Evolutionary conservation across 2,329 filamentous ascomycete species (phyloP).

Genomic region (Botryosphaeria dothidea): DNA sequence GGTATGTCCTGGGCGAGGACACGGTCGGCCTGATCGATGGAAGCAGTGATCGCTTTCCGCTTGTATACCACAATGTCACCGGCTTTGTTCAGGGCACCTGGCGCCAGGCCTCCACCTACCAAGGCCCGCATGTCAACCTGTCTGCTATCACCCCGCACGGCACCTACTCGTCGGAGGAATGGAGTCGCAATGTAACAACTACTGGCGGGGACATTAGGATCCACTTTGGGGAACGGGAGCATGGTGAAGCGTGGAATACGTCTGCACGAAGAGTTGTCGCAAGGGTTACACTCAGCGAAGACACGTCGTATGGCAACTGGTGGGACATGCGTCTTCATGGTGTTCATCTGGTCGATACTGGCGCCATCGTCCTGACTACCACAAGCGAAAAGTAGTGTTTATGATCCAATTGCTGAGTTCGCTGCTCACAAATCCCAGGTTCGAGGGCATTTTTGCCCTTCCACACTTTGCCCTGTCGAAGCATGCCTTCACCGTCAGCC

Average conservation of each 20-base stretch:
- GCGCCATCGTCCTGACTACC: slow-evolving; percentile 78
- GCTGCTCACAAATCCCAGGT: no score
- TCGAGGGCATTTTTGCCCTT: slow-evolving; percentile 84
- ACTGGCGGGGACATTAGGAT: slow-evolving; percentile 68
- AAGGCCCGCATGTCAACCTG: slow-evolving; percentile 39
- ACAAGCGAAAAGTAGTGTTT: slow-evolving; percentile 94
- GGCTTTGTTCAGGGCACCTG: slow-evolving; percentile 77
- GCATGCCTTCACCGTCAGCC: slow-evolving; percentile 49
- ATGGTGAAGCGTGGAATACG: slow-evolving; percentile 33
- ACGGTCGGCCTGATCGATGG: slow-evolving; percentile 22
- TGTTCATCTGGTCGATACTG: slow-evolving; percentile 80
- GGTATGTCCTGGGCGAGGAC: slow-evolving; percentile 39
- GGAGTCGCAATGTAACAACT: slow-evolving; percentile 81
- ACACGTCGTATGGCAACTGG: slow-evolving; percentile 66
- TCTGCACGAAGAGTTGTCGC: slow-evolving; percentile 69
- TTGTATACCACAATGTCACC: slow-evolving; percentile 71
- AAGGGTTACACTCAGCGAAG: slow-evolving; percentile 71
- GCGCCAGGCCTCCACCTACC: slow-evolving; percentile 50
- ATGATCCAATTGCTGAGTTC: no score
- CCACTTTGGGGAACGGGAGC: slow-evolving; percentile 60
- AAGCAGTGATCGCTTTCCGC: slow-evolving; percentile 5
- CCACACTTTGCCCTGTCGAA: slow-evolving; percentile 74
- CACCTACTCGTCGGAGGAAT: slow-evolving; percentile 67
- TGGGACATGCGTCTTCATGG: slow-evolving; percentile 82
- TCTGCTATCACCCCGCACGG: slow-evolving; percentile 63